phyloP scores from a whole-genome alignment of 1,284 basidiomycete genomes.

The Puccinia brachypodii region DNA sequence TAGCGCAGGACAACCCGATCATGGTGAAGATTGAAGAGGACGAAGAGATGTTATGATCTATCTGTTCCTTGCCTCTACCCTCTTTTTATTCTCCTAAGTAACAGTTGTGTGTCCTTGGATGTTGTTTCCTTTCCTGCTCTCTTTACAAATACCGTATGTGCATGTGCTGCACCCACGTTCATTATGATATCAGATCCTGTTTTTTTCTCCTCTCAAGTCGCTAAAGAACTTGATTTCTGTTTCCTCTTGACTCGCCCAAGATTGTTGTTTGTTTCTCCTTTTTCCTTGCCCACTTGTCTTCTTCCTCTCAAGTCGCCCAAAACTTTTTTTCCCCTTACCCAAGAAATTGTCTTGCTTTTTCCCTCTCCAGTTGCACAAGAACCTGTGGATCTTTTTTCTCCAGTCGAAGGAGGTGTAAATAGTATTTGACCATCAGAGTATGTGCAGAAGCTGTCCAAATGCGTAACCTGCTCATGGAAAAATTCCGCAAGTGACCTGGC shows the following conservation, averaged over 20 bases:
- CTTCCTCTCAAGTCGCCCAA: too few species aligned
- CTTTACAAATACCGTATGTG: neutral
- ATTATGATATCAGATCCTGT: neutral
- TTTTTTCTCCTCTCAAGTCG: neutral
- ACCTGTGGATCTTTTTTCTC: too few species aligned
- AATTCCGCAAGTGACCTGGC: too few species aligned
- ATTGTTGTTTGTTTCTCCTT: neutral
- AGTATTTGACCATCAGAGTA: too few species aligned
- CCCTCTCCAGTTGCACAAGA: neutral
- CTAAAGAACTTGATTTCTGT: neutral
- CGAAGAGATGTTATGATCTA: conserved; percentile 1
- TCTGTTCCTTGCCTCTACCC: neutral
- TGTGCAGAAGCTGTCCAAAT: too few species aligned
- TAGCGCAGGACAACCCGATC: neutral
- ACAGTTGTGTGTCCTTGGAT: neutral
- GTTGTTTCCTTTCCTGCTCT: neutral
- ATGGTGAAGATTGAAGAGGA: conserved; percentile 12
- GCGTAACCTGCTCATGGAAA: too few species aligned
- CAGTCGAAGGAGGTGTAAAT: too few species aligned
- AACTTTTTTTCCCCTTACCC: too few species aligned
- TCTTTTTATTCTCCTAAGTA: neutral
- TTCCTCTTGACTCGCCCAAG: neutral
- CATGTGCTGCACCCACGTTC: neutral
- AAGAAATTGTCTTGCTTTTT: too few species aligned
- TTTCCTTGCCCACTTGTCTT: too few species aligned